Evolutionary conservation across 805 yeast genomes (phyloP), one percentile per base, ranked within the genome.

Genomic region (Debaryomyces prosopidis): DNA sequence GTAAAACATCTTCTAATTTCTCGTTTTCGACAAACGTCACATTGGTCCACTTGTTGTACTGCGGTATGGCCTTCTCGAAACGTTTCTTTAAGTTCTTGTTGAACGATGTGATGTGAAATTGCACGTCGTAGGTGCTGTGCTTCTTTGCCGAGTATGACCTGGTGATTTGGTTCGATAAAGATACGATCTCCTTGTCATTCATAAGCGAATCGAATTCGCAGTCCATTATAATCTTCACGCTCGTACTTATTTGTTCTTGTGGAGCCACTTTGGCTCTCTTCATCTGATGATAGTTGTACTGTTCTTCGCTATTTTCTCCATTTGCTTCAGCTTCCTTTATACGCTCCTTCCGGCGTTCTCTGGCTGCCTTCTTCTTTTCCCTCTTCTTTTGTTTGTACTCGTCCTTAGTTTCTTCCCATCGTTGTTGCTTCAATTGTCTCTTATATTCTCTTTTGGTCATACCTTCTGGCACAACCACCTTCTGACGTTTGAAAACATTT

Each of bases 201-300:
- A 94, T 94, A 57, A 87, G 59, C 37, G 87, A 94, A 59, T 94
- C 98, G 63, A 92, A 92, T 12, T 79, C 87, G 66, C 99, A 92
- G 65, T 92, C 99, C 51, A 91, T 59, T n/a, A 91, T 69, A 20
- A 91, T 72, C 5, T 62, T 68, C 6, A 82, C 75, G 0, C 77
- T 81, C 2, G 82, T 71, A 10, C 65, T 65, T 2, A 50, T 54
- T 57, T 84, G 90, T 11, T 71, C 67, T 17, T 66, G 47, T 0
- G 68, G 73, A n/a, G 73, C 69, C 33, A 49, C 17, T 46, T 55
- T 45, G 36, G 48, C 41, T 33, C 59, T 61, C 32, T 64, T 64
- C 26, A 40, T 43, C 42, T 50, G 58, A 33, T 60, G 66, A 45
- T 60, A 57, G 38, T 60, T 58, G 31, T 62, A 69, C 14, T 9